phyloP scores from a whole-genome alignment of 2,329 filamentous ascomycete species.

The Incumbomyces lentus region DNA sequence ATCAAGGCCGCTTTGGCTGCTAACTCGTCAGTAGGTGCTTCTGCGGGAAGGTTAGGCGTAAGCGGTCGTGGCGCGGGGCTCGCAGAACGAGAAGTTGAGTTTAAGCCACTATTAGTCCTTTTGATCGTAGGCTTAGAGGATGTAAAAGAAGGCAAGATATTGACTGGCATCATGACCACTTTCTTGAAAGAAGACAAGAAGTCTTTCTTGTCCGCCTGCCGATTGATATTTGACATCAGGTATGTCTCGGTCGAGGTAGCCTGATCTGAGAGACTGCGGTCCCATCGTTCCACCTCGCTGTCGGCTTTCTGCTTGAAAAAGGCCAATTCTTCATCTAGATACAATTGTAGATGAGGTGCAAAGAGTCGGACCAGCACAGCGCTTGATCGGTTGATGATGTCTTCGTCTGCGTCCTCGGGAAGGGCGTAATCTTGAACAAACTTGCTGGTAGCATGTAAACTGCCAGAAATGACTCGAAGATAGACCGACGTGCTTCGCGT shows the following conservation, averaged over 20 bases:
- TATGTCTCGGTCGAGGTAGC: constrained; percentile 85
- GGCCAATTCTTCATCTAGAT: constrained; percentile 82
- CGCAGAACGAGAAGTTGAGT: constrained; percentile 21
- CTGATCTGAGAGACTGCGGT: constrained; percentile 81
- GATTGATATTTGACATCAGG: constrained; percentile 89
- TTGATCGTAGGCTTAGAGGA: constrained; percentile 26
- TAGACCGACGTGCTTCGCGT: constrained; percentile 65
- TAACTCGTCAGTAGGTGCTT: constrained; percentile 79
- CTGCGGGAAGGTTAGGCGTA: constrained; percentile 40
- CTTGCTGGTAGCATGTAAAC: constrained; percentile 75
- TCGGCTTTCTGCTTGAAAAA: constrained; percentile 71
- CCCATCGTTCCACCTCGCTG: constrained; percentile 71
- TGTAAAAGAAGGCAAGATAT: constrained; percentile 67
- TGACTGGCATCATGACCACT: constrained; percentile 98
- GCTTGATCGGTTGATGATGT: constrained; percentile 55
- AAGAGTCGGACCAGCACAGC: constrained; percentile 63
- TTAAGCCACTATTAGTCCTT: not conserved
- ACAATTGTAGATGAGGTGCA: constrained; percentile 86
- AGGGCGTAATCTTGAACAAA: constrained; percentile 64
- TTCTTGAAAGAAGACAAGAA: constrained; percentile 96
- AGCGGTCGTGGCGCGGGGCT: constrained; percentile 24
- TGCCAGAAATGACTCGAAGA: constrained; percentile 71
- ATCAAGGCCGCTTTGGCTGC: constrained; percentile 97
- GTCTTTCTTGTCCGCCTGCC: constrained; percentile 91
- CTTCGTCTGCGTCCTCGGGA: constrained; percentile 46